These are phyloP conservation scores for Albophoma yamanashiensis DNA, from an alignment of 2,329 filamentous ascomycete species.

Conservation along the genomic window DNA sequence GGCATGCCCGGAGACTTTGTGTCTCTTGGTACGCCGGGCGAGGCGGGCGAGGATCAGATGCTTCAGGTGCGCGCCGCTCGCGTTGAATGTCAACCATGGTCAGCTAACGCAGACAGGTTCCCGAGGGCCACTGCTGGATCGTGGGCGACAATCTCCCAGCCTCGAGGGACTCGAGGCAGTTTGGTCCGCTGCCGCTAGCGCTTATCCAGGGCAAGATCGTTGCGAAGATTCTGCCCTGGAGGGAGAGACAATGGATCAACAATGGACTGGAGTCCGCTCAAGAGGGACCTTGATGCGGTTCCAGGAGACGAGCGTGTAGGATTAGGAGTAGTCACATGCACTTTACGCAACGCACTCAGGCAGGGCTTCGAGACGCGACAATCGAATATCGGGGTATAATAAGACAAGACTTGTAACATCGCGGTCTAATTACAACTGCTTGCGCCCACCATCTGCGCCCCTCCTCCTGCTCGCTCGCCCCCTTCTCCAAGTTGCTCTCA, in stretches of 20 bases:
- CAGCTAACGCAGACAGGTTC: constrained; percentile 47
- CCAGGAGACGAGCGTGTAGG: neutral
- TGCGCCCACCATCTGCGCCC: constrained; percentile 5
- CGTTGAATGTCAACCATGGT: neutral
- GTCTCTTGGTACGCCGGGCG: constrained; percentile 49
- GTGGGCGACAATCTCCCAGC: constrained; percentile 77
- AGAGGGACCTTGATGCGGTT: neutral
- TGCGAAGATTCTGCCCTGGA: constrained; percentile 45
- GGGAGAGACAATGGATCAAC: constrained; percentile 38
- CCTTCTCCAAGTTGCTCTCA: constrained; percentile 5
- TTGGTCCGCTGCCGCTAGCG: constrained; percentile 77
- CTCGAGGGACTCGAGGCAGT: constrained; percentile 78
- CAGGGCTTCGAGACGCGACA: neutral
- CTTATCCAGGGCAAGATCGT: constrained; percentile 77
- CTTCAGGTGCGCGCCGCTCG: constrained; percentile 46
- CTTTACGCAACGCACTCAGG: neutral
- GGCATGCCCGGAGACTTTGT: constrained; percentile 72
- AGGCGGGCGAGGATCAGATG: constrained; percentile 38
- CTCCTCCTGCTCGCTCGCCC: constrained; percentile 5
- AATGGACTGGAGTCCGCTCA: constrained; percentile 27
- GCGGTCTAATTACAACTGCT: constrained; percentile 23
- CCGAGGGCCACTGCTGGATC: constrained; percentile 85
- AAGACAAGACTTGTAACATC: constrained; percentile 14
- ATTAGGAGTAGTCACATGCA: neutral
- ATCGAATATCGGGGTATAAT: constrained; percentile 7